Evolutionary conservation across 441 rosid genomes (phyloP), one percentile per base, ranked within the genome.

Genomic region (Syzygium malaccense): DNA sequence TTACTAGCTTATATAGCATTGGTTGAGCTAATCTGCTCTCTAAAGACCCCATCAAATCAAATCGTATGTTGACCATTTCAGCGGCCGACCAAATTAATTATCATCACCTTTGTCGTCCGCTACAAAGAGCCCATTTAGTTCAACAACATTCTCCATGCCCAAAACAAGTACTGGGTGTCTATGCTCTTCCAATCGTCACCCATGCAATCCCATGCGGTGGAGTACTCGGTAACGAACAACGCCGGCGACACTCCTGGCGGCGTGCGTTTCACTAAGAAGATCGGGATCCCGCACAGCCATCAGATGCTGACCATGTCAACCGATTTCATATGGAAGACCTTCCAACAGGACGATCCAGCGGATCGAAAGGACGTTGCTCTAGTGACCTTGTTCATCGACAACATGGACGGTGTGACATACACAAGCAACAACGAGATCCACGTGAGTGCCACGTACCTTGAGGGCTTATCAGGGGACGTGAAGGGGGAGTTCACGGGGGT

Each of bases 211-310:
- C 33, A 88, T 6, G 93, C 92, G 30, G 93, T 92, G 56, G 91
- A 90, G 26, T 93, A 86, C 80, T 32, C 86, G 0, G 92, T 93
- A 33, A 58, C 78, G 14, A 91, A 92, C 91, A 91, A 87, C 30
- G 90, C 93, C 23, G 90, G 89, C 0, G 85, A 85, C 49, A 88
- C 93, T 2, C 51, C 90, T 8, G 93, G 93, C 1, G 91, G 94
- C 30, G 25, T 60, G 4, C 91, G 88, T 54, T 94, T 88, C 92
- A 83, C 79, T 12, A 89, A 55, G 32, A 90, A 92, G 55, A 90
- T 94, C 64, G 92, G 94, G 4, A n/a, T 32, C 45, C 85, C 28
- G 53, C 89, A 88, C 89, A 90, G 51, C 54, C 56, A n/a, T 32
- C 89, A 90, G 55, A 79, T 86, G 25, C 55, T 92, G 7, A 56